Evolutionary conservation across 768 basidiomycete genomes (phyloP), one percentile per base, ranked within the genome.

Genomic region (Amanita subjunquillea): DNA sequence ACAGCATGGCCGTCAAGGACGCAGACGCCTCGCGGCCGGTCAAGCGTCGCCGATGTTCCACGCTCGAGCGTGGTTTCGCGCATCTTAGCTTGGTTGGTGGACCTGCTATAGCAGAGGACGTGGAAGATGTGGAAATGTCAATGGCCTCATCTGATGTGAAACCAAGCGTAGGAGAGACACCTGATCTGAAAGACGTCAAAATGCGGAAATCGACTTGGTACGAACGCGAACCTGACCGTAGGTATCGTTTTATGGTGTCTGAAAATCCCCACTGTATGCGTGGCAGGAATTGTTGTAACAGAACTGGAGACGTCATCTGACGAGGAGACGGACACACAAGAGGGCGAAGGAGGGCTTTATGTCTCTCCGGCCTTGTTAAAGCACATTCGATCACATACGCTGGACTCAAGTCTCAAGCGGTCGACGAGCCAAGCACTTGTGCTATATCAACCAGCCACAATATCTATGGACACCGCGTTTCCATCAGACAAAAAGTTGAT

Each of bases 151-250:
- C 48, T 23, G 27, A 27, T 42, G 12, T 9, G 20, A 13, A 38
- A 15, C 32, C 50, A 3, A 30, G 2, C 7, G 59, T 68, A 29
- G 27, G 27, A 6, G 27, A 5, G 27, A 29, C 27, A 29, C 6
- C 27, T 29, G 27, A 4, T 23, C 7, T 74, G 68, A 45, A 30
- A 17, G 85, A 87, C 51, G 69, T 81, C 2, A 76, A 72, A 43
- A 89, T 89, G 86, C 80, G 78, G 55, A 59, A 63, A 7, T 72
- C 72, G 7, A 77, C 80, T 29, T 85, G 82, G 81, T 85, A 82
- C 60, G 83, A 84, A 61, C 74, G 78, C 4, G 85, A 85, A 60
- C 81, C 77, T 57, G 78, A 85, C 61, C 70, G 87, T 88, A 65
- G 58, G 82, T 44, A 30, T 48, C 25, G 15, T 22, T 37, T 48